phyloP scores from a whole-genome alignment of 2,329 filamentous ascomycete species.

The Paramyrothecium roridum region DNA sequence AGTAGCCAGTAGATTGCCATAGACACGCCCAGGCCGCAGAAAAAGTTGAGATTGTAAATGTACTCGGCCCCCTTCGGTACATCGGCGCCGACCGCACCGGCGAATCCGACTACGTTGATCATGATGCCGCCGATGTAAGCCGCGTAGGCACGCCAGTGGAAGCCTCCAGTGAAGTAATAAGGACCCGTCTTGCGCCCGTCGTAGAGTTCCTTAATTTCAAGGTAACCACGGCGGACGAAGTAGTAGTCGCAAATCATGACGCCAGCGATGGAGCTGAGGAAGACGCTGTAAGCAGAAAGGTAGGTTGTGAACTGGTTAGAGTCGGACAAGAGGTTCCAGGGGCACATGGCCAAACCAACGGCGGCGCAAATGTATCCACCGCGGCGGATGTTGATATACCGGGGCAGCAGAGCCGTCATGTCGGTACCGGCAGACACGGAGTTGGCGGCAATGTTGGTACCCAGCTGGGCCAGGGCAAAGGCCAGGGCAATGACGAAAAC shows the following conservation, averaged over 20 bases:
- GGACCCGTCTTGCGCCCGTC: slow-evolving; percentile 61
- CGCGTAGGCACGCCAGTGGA: slow-evolving; percentile 80
- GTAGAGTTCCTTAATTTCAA: slow-evolving; percentile 77
- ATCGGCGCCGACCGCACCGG: slow-evolving; percentile 66
- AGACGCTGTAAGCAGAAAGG: slow-evolving; percentile 87
- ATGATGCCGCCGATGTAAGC: slow-evolving; percentile 82
- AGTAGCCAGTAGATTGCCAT: slow-evolving; percentile 65
- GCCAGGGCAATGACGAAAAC: slow-evolving; percentile 70
- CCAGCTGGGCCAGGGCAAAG: slow-evolving; percentile 77
- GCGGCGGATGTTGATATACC: slow-evolving; percentile 80
- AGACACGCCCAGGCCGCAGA: slow-evolving; percentile 75
- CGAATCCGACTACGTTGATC: slow-evolving; percentile 90
- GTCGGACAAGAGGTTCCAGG: slow-evolving; percentile 72
- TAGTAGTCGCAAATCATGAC: slow-evolving; percentile 91
- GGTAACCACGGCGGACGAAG: slow-evolving; percentile 75
- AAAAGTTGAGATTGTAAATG: slow-evolving; percentile 90
- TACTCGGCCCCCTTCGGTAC: slow-evolving; percentile 80
- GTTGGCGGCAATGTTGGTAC: slow-evolving; percentile 86
- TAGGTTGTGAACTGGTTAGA: slow-evolving; percentile 89
- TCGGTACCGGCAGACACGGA: slow-evolving; percentile 81
- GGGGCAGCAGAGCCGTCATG: slow-evolving; percentile 75
- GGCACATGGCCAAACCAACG: slow-evolving; percentile 81
- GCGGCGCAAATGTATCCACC: slow-evolving; percentile 82
- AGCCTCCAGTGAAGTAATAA: slow-evolving; percentile 72
- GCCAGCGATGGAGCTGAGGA: slow-evolving; percentile 90